These are phyloP conservation scores for Saccharata proteae DNA, from an alignment of 2,329 filamentous ascomycete genomes.

Conservation along the genomic window DNA sequence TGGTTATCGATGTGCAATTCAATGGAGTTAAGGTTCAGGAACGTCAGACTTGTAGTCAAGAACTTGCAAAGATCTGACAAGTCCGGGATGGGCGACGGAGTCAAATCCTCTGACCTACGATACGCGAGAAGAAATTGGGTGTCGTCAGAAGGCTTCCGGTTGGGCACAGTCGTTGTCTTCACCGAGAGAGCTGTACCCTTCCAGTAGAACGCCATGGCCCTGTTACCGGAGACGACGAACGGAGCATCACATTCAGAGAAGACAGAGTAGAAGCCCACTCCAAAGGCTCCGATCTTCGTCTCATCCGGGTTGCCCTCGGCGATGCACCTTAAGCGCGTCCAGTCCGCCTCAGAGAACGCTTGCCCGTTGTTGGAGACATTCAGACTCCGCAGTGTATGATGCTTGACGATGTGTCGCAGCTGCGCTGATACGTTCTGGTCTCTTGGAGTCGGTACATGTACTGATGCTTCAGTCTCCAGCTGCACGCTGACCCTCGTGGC, in stretches of 20 bases:
- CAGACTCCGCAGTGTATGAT: slow-evolving; percentile 80
- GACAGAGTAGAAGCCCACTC: slow-evolving; percentile 96
- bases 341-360: slow-evolving; percentile 80
- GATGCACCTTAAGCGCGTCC: slow-evolving; percentile 86
- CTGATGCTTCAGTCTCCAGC: slow-evolving; percentile 82
- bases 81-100: slow-evolving; percentile 64
- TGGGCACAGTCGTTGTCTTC: slow-evolving; percentile 63
- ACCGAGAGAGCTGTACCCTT: slow-evolving; percentile 97
- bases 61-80: slow-evolving; percentile 83
- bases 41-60: slow-evolving; percentile 85
- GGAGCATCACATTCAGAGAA: slow-evolving; percentile 98
- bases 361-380: slow-evolving; percentile 87
- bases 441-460: slow-evolving; percentile 56
- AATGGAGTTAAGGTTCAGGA: slow-evolving; percentile 77
- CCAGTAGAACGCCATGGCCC: slow-evolving; percentile 99
- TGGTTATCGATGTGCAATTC: slow-evolving; percentile 87
- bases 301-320: slow-evolving; percentile 99
- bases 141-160: slow-evolving; percentile 52
- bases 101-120: slow-evolving; percentile 54
- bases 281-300: slow-evolving; percentile 97
- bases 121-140: slow-evolving; percentile 96
- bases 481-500: slow-evolving; percentile 81
- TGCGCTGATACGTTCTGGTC: slow-evolving; percentile 56
- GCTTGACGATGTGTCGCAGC: slow-evolving; percentile 68
- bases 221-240: slow-evolving; percentile 82